phyloP scores from a whole-genome alignment of 129 eudicot genomes.

The Chrysanthemum makinoi region DNA sequence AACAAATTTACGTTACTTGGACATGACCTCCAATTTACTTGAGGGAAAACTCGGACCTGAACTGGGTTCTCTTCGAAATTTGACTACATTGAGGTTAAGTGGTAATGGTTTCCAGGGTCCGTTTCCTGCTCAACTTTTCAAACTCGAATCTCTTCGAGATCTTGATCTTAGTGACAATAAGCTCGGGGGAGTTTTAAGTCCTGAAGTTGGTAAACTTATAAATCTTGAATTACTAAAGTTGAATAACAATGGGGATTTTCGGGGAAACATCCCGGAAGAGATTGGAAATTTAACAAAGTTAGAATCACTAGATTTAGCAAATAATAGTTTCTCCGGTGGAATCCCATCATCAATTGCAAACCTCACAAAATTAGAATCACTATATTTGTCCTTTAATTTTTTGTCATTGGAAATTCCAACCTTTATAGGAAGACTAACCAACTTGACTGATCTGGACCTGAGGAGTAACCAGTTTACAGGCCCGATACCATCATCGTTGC shows the following conservation, averaged over 20 bases:
- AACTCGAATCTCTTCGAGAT: not conserved
- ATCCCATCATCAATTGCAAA: conserved; percentile 35
- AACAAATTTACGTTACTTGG: conserved; percentile 30
- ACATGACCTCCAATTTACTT: conserved; percentile 26
- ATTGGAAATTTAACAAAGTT: conserved; percentile 41
- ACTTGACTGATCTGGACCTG: conserved; percentile 36
- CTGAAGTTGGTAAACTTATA: conserved; percentile 9
- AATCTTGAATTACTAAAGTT: conserved; percentile 12
- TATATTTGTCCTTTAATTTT: conserved; percentile 32
- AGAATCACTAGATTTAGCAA: too few relatives aligned
- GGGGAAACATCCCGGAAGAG: conserved; percentile 31
- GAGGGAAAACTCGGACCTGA: conserved; percentile 1
- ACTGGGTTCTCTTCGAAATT: not conserved
- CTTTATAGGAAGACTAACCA: conserved; percentile 37
- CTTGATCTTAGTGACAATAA: not conserved
- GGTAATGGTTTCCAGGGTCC: not conserved
- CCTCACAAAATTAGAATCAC: conserved; percentile 20
- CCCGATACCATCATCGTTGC: conserved; percentile 34
- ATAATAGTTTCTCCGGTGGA: conserved; percentile 23
- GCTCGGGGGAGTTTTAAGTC: not conserved
- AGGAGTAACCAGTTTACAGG: conserved; percentile 41
- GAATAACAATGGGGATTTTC: too few relatives aligned
- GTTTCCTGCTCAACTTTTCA: not conserved
- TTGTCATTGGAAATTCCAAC: conserved; percentile 36
- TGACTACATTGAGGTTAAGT: not conserved